Percentiles rank a stretch among this genome's conserved stretches.
These are phyloP conservation scores for Sporisorium iseilematis-ciliati DNA, from an alignment of 1,284 basidiomycete species.

Conservation along the genomic window DNA sequence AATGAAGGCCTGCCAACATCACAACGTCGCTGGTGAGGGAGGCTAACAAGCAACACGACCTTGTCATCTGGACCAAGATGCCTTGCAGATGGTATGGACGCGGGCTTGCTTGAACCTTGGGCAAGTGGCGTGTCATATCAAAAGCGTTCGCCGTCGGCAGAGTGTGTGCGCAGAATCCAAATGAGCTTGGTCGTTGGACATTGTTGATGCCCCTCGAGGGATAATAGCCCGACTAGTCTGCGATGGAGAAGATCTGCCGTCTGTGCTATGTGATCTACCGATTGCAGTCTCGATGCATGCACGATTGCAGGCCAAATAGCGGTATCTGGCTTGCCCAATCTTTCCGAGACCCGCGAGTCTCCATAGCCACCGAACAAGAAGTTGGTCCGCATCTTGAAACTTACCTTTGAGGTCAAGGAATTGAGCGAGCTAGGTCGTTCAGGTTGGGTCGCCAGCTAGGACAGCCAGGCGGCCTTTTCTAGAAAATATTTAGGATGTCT, in stretches of 20 bases:
- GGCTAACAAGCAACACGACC: background rate
- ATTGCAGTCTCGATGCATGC: background rate
- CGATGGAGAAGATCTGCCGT: background rate
- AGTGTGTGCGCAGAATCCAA: background rate
- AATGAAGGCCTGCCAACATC: background rate
- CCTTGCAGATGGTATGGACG: background rate
- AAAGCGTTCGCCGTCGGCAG: background rate
- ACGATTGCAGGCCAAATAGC: background rate
- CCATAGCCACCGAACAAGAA: background rate
- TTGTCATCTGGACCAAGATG: background rate
- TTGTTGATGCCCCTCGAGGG: background rate
- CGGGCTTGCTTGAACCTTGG: background rate
- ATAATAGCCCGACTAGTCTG: background rate
- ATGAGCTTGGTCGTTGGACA: background rate
- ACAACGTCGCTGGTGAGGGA: background rate
- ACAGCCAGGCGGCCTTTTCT: slow-evolving; percentile 54
- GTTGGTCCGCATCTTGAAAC: background rate
- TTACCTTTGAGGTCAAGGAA: slow-evolving; percentile 21
- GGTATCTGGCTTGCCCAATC: background rate
- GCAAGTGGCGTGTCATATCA: background rate
- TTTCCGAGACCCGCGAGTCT: background rate
- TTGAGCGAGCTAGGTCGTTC: slow-evolving; percentile 30
- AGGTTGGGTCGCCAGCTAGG: slow-evolving; percentile 56
- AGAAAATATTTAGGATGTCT: slow-evolving; percentile 31
- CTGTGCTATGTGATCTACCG: background rate